Percentiles rank a stretch among this genome's conserved stretches.
These are phyloP conservation scores for Amborella trichopoda DNA, from an alignment of 164 flowering plant species.

Conservation along the genomic window DNA sequence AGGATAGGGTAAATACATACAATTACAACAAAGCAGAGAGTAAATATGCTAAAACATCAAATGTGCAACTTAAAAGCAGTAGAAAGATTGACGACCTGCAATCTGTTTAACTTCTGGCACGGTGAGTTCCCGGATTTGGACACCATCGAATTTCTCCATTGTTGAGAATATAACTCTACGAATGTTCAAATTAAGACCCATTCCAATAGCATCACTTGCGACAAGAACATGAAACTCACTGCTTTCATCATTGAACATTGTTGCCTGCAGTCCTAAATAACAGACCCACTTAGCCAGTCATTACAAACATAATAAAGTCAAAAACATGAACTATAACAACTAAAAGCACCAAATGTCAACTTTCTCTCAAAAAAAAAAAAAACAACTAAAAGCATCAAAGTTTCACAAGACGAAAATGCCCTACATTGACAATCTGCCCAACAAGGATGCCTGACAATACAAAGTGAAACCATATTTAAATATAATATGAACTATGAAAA, in stretches of 20 bases:
- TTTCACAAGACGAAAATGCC: too few relatives aligned
- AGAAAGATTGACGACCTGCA: conserved; percentile 41
- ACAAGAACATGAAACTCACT: conserved; percentile 92
- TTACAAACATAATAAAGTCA: too few relatives aligned
- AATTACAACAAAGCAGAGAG: not conserved
- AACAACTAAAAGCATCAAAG: too few relatives aligned
- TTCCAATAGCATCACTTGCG: conserved; percentile 99
- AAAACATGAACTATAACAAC: too few relatives aligned
- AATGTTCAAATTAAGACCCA: conserved; percentile 95
- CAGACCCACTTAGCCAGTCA: conserved; percentile 16
- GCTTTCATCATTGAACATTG: conserved; percentile 83
- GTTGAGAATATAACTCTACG: conserved; percentile 86
- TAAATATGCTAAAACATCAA: not conserved
- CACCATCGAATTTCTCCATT: conserved; percentile 75
- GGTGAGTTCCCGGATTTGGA: conserved; percentile 48
- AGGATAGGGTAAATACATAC: not conserved
- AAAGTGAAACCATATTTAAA: too few relatives aligned
- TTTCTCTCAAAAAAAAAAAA: too few relatives aligned
- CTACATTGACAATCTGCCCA: too few relatives aligned
- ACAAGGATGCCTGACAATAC: too few relatives aligned
- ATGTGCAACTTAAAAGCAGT: not conserved
- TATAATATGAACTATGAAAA: too few relatives aligned
- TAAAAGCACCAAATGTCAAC: too few relatives aligned
- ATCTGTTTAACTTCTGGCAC: conserved; percentile 92
- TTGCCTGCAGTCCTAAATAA: conserved; percentile 75